Evolutionary conservation across 345 rosid species (phyloP), one percentile per base, ranked within the genome.

Genomic region (Alliaria petiolata): DNA sequence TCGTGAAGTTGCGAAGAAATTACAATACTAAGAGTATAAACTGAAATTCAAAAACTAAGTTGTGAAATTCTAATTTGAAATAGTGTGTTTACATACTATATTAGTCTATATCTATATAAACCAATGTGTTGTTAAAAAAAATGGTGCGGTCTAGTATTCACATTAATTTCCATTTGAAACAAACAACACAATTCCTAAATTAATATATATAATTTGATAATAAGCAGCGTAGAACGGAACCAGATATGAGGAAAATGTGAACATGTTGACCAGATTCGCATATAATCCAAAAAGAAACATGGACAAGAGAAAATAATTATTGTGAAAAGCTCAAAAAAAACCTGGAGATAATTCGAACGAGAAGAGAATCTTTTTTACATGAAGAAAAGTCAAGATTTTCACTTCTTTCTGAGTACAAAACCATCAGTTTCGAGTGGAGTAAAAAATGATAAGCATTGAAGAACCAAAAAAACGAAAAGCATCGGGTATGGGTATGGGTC

Each of bases 331-430:
- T n/a, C n/a, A n/a, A n/a, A 15, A 50, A 25, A 16, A 36, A 38
- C 8, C n/a, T n/a, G n/a, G 54, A 40, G 62, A 54, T 55, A 44
- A 43, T 9, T 34, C 8, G 15, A 22, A 56, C n/a, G 0, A 15
- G 5, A 31, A 4, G 26, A 20, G 36, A 69, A 69, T 69, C 56
- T 69, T 56, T 45, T 34, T 3, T 34, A 22, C 36, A 7, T 19
- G 54, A 55, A 34, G 25, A 67, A 33, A 56, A 44, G 72, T 68
- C 63, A 68, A 68, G 12, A 55, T 43, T 65, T 22, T 39, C 35
- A 68, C 54, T 20, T 20, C 25, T 55, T 42, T 44, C 14, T 2
- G 30, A 28, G 72, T 52, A 42, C 25, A 65, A 39, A 25, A 67
- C 30, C 62, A 31, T 53, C 0, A 42, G 22, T 54, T 17, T 30